A percentile compares a stretch with the other conserved stretches of the same genome.
phyloP scores from a whole-genome alignment of 2,329 filamentous ascomycete species.

The Alternaria rosae region DNA sequence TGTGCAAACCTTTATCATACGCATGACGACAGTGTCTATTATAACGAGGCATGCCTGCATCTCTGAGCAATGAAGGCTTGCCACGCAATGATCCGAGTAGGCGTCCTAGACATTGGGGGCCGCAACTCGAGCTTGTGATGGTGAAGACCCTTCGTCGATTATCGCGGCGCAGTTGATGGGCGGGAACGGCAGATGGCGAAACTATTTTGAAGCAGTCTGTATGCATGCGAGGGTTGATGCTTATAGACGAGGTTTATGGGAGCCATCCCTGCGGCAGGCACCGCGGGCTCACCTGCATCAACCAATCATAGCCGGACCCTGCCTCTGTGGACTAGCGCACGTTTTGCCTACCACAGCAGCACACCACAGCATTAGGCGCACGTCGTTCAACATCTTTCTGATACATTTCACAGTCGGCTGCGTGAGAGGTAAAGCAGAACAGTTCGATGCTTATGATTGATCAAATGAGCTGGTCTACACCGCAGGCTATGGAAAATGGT shows the following conservation, averaged over 20 bases:
- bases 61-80: slow-evolving; percentile 13
- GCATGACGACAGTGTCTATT: neutral
- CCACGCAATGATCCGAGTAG: slow-evolving; percentile 5
- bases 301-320: slow-evolving; percentile 19
- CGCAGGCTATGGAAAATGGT: neutral
- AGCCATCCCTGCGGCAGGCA: slow-evolving; percentile 9
- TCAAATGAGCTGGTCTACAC: slow-evolving; percentile 1
- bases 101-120: slow-evolving; percentile 9
- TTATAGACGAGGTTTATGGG: slow-evolving; percentile 17
- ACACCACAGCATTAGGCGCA: slow-evolving; percentile 18
- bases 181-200: slow-evolving; percentile 1
- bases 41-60: slow-evolving; percentile 5
- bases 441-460: neutral
- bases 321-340: slow-evolving; percentile 8
- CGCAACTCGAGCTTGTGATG: slow-evolving; percentile 2
- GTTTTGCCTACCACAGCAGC: slow-evolving; percentile 15
- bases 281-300: neutral
- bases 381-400: slow-evolving; percentile 5
- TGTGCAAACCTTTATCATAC: slow-evolving; percentile 3
- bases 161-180: slow-evolving; percentile 8
- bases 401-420: neutral
- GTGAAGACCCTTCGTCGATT: neutral
- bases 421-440: slow-evolving; percentile 1
- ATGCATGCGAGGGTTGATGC: slow-evolving; percentile 6
- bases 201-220: neutral